Evolutionary conservation across 148 eudicot genomes (phyloP).

Genomic region (Polygonum maritimum): DNA sequence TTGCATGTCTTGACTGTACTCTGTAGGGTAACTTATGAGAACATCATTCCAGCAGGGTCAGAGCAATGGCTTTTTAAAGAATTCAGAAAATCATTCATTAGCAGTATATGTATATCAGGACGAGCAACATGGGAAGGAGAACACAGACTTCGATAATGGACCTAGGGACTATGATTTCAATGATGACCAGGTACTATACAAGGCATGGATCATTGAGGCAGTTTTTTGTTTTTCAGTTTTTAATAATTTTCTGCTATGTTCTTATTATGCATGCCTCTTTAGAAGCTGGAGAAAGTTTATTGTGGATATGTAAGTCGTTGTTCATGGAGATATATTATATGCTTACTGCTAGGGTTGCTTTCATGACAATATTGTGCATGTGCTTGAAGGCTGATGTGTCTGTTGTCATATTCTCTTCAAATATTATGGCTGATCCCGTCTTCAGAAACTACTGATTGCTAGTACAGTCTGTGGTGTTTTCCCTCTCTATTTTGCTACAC

Average conservation of each 20-base stretch:
- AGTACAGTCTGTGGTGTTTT: background rate
- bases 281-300: background rate
- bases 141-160: constrained; percentile 23
- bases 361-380: background rate
- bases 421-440: background rate
- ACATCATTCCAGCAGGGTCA: constrained; percentile 38
- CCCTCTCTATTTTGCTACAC: background rate
- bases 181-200: constrained; percentile 60
- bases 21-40: constrained; percentile 24
- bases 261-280: background rate
- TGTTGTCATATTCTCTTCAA: background rate
- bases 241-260: background rate
- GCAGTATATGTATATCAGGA: constrained; percentile 23
- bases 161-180: constrained; percentile 41
- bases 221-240: background rate
- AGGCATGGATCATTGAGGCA: background rate
- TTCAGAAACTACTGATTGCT: background rate
- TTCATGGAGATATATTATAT: background rate
- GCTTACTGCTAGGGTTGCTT: background rate
- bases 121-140: constrained; percentile 21
- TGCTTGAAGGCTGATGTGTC: background rate
- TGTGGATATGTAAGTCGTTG: background rate
- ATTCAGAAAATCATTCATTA: constrained; percentile 25
- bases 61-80: constrained; percentile 45
- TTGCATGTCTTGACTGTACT: constrained; percentile 12